Evolutionary conservation across 108 stramenopile genomes (phyloP).

Genomic region (Pelagomonas calceolata): DNA sequence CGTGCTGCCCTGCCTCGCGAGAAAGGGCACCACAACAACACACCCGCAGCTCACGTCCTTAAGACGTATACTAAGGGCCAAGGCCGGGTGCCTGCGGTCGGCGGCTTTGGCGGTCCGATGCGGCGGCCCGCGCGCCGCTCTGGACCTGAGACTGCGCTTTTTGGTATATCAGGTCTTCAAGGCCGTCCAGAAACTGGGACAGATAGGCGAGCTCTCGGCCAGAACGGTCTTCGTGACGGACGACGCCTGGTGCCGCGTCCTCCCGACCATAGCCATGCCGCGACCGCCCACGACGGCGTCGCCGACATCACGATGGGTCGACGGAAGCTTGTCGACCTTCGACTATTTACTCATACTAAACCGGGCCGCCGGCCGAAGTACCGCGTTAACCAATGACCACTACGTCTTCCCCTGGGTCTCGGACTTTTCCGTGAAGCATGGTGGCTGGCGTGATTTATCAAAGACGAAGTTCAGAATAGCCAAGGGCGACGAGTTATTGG

Average conservation of each 20-base stretch:
- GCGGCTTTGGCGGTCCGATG: too few relatives aligned
- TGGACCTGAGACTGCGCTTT: slow-evolving; percentile 20
- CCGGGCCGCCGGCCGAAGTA: slow-evolving; percentile 51
- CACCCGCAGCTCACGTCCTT: too few relatives aligned
- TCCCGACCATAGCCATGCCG: background rate
- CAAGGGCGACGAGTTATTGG: slow-evolving; percentile 61
- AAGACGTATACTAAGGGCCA: too few relatives aligned
- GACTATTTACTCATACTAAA: slow-evolving; percentile 58
- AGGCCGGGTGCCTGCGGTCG: too few relatives aligned
- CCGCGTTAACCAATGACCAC: slow-evolving; percentile 40
- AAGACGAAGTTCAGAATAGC: slow-evolving; percentile 51
- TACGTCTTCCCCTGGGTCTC: slow-evolving; percentile 62
- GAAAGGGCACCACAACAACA: too few relatives aligned
- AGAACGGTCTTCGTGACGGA: slow-evolving; percentile 2
- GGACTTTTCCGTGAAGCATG: slow-evolving; percentile 24
- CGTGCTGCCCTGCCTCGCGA: too few relatives aligned
- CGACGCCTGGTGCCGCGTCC: slow-evolving; percentile 8
- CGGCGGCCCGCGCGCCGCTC: background rate
- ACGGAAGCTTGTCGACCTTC: slow-evolving; percentile 43
- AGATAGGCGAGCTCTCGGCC: background rate
- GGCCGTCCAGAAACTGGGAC: slow-evolving; percentile 8
- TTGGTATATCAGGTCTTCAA: slow-evolving; percentile 20
- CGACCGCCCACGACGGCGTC: background rate
- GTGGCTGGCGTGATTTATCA: slow-evolving; percentile 36
- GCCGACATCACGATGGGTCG: slow-evolving; percentile 20